Evolutionary conservation across 1,139 yeast species (phyloP).

Genomic region (Hanseniaspora gamundiae): DNA sequence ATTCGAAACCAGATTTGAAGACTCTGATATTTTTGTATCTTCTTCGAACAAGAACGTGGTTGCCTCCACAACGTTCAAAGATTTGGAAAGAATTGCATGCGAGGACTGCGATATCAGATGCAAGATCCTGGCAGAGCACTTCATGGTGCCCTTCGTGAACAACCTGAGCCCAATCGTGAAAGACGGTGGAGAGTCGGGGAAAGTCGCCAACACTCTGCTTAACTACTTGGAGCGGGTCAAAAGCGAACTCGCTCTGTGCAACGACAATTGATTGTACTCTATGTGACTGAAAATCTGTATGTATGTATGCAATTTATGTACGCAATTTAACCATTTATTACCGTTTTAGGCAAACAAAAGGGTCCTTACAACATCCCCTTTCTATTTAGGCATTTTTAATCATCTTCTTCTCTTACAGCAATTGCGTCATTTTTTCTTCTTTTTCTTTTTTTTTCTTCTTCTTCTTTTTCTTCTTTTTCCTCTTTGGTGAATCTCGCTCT

Average conservation of each 20-base stretch:
- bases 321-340: too few species aligned
- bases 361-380: too few species aligned
- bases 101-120: constrained; percentile 57
- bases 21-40: constrained; percentile 9
- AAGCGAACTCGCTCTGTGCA: constrained; percentile 9
- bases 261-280: too few species aligned
- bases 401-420: neutral
- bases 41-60: constrained; percentile 8
- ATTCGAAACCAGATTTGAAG: constrained; percentile 29
- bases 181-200: constrained; percentile 70
- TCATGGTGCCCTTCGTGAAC: constrained; percentile 34
- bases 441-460: neutral
- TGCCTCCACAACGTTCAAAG: constrained; percentile 14
- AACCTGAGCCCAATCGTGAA: constrained; percentile 43
- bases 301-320: too few species aligned
- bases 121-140: constrained; percentile 42
- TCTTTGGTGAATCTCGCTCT: neutral
- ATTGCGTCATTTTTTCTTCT: neutral
- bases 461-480: neutral
- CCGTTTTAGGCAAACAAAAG: too few species aligned
- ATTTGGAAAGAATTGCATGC: constrained; percentile 26
- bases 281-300: too few species aligned
- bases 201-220: constrained; percentile 34
- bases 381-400: neutral
- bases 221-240: constrained; percentile 11